These are phyloP conservation scores for Mycogone perniciosa DNA, from an alignment of 2,329 filamentous ascomycete genomes.

Conservation along the genomic window DNA sequence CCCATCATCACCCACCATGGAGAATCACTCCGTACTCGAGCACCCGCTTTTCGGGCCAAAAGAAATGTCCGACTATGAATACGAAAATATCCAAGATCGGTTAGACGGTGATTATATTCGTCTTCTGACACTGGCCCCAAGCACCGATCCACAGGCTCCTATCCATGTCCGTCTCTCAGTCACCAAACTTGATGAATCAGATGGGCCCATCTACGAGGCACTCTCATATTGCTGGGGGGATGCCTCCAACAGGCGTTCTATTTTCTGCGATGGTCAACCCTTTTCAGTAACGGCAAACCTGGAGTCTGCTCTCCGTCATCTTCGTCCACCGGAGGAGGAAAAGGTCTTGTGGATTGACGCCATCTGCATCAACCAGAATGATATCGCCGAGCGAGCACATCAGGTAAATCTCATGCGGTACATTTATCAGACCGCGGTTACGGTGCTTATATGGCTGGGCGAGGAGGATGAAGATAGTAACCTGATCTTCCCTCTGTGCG, in stretches of 20 bases:
- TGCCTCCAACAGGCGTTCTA: slow-evolving; percentile 1
- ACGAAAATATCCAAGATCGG: slow-evolving; percentile 16
- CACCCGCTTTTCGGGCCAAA: no score
- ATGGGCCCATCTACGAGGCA: neutral
- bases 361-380: slow-evolving; percentile 14
- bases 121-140: neutral
- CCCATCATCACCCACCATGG: no score
- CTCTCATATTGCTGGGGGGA: slow-evolving; percentile 8
- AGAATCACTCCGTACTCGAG: no score
- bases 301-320: slow-evolving; percentile 5
- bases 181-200: neutral
- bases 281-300: slow-evolving; percentile 5
- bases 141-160: neutral
- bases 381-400: neutral
- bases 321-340: neutral
- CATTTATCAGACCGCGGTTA: neutral
- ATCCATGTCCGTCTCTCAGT: neutral
- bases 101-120: slow-evolving; percentile 6
- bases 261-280: neutral
- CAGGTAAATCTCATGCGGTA: slow-evolving; percentile 7
- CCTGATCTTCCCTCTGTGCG: slow-evolving; percentile 5
- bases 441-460: slow-evolving; percentile 15
- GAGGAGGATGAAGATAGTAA: slow-evolving; percentile 3
- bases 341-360: slow-evolving; percentile 14
- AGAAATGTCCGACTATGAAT: neutral